Evolutionary conservation across 495 filamentous ascomycete genomes (phyloP).

Genomic region (Daldinia concentrica): DNA sequence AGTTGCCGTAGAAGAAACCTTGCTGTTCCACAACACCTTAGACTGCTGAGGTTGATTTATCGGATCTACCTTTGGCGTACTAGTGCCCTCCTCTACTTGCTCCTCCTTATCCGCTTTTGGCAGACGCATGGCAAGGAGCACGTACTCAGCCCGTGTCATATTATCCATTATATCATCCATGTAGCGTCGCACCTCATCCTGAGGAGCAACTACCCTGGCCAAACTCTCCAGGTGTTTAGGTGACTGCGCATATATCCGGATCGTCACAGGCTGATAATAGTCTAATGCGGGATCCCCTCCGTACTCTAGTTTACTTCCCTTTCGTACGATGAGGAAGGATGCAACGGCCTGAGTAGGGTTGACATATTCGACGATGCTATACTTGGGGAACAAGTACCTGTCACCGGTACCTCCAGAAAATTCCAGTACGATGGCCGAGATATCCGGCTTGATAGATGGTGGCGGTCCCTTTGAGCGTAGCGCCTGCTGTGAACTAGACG

Average conservation of each 20-base stretch:
- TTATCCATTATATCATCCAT: slow-evolving; percentile 87
- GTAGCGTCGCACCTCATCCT: slow-evolving; percentile 79
- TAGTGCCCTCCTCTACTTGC: slow-evolving; percentile 43
- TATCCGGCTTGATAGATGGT: slow-evolving; percentile 66
- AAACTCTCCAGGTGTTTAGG: slow-evolving; percentile 75
- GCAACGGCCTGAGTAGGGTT: slow-evolving; percentile 59
- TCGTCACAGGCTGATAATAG: slow-evolving; percentile 91
- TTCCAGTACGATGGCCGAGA: slow-evolving; percentile 82
- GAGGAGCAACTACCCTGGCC: slow-evolving; percentile 77
- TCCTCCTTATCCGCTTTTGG: slow-evolving; percentile 59
- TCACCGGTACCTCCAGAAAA: slow-evolving; percentile 84
- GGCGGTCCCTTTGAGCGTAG: slow-evolving; percentile 64
- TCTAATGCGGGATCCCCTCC: slow-evolving; percentile 65
- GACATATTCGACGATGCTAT: slow-evolving; percentile 81
- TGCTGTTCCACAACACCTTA: slow-evolving; percentile 56
- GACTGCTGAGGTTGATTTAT: slow-evolving; percentile 34
- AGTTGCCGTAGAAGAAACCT: slow-evolving; percentile 44
- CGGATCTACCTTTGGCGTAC: slow-evolving; percentile 39
- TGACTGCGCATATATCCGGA: slow-evolving; percentile 72
- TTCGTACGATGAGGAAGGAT: slow-evolving; percentile 73
- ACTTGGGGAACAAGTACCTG: slow-evolving; percentile 87
- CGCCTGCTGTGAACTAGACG: slow-evolving; percentile 51
- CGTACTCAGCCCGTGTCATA: slow-evolving; percentile 73
- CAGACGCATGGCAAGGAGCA: slow-evolving; percentile 71
- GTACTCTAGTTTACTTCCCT: slow-evolving; percentile 64